Evolutionary conservation across 352 stramenopile species (phyloP).

Genomic region (Globisporangium cederbergense): DNA sequence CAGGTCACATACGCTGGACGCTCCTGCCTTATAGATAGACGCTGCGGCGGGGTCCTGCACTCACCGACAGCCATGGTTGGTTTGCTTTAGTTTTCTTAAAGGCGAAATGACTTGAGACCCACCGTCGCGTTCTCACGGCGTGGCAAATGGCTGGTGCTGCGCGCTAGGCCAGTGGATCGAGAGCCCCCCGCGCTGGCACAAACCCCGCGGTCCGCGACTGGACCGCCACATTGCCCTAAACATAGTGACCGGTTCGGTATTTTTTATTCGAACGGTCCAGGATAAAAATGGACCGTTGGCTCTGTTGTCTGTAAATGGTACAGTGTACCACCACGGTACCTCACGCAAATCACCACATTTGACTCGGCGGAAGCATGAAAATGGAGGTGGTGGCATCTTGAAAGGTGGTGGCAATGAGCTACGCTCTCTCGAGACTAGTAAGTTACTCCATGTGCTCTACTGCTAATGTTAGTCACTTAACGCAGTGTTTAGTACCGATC

Average conservation of each 20-base stretch:
- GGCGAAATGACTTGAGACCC: constrained; percentile 68
- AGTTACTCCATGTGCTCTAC: no score
- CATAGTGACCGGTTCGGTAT: neutral
- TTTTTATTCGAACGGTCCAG: neutral
- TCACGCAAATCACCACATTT: neutral
- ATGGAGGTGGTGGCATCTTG: neutral
- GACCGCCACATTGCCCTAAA: neutral
- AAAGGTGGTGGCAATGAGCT: neutral
- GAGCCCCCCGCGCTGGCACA: neutral
- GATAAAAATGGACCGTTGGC: neutral
- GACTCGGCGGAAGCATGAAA: neutral
- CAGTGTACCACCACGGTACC: neutral
- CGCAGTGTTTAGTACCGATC: no score
- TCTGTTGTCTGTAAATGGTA: neutral
- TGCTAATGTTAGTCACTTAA: no score
- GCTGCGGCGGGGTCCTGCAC: constrained; percentile 21
- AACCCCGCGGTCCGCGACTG: constrained; percentile 1
- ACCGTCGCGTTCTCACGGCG: constrained; percentile 18
- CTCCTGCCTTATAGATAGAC: neutral
- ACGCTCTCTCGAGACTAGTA: no score
- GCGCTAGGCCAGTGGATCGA: constrained; percentile 18
- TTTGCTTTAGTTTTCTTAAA: constrained; percentile 85
- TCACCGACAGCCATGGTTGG: constrained; percentile 84
- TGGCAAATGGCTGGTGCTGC: constrained; percentile 60
- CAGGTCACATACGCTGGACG: neutral